Evolutionary conservation across 306 rosid species (phyloP), one percentile per base, ranked within the genome.

Genomic region (Geum urbanum): DNA sequence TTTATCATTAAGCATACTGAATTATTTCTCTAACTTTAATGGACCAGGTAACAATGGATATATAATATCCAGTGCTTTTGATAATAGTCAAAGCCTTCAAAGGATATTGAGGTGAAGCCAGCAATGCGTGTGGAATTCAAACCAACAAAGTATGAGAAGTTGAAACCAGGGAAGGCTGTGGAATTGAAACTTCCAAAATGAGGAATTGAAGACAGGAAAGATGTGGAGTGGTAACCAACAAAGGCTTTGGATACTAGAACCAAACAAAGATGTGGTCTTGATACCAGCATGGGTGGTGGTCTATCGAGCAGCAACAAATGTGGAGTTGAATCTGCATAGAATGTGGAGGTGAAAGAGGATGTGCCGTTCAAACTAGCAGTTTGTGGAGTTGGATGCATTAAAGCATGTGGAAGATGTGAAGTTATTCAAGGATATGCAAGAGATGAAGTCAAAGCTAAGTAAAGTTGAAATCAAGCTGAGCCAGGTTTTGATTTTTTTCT

Each of bases 381-480:
- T 69, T 66, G 78, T 67, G 67, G 80, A 73, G 75, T 51, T 72
- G 58, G 77, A 76, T 70, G 24, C 74, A 37, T 27, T 48, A 52
- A 74, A 70, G 48, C 66, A 78, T 63, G 76, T 15, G 39, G 79
- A 78, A 53, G 78, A 69, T n/a, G 71, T 83, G 79, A 80, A 86
- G 78, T 73, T 94, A 63, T 72, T 83, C 19, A 77, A 78, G 79
- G 88, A 86, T 72, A 77, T 95, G 57, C 86, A 86, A 77, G 91
- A 86, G 84, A 82, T 95, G 83, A 95, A 95, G 69, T 80, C 76
- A 22, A 89, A 89, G 84, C 78, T 89, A 10, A 82, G 79, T 71
- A 79, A 84, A 72, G 81, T 95, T 74, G 95, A 89, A 79, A 74
- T 84, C 68, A 91, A 95, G 83, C 88, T 95, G 43, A 77, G 80